Evolutionary conservation across 2,329 filamentous ascomycete species (phyloP).

Genomic region (Trichophyton schoenleinii): DNA sequence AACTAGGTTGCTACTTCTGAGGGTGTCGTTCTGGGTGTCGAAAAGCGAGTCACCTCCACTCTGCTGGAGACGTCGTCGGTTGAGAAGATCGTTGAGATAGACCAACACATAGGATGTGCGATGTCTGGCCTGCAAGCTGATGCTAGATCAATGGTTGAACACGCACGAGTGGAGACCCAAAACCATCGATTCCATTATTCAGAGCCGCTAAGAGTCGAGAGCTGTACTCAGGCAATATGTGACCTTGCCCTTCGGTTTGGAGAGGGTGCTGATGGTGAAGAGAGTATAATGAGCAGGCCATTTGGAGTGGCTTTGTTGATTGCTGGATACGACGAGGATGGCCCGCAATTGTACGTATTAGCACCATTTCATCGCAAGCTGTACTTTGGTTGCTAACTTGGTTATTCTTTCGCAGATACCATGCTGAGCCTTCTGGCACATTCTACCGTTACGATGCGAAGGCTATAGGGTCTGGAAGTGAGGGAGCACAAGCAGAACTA

Average conservation of each 20-base stretch:
- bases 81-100: conserved; percentile 99
- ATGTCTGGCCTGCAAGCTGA: conserved; percentile 98
- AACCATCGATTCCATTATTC: conserved; percentile 97
- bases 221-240: conserved; percentile 97
- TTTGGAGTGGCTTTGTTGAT: conserved; percentile 96
- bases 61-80: conserved; percentile 95
- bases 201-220: conserved; percentile 88
- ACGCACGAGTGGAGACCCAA: conserved; percentile 94
- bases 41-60: conserved; percentile 96
- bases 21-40: conserved; percentile 90
- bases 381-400: background rate
- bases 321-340: conserved; percentile 93
- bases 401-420: conserved; percentile 48
- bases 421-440: conserved; percentile 93
- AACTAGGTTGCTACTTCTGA: conserved; percentile 70
- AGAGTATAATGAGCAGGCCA: conserved; percentile 95
- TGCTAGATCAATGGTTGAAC: conserved; percentile 93
- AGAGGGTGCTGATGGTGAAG: conserved; percentile 92
- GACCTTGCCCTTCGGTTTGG: conserved; percentile 92
- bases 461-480: conserved; percentile 92
- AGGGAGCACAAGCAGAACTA: conserved; percentile 92
- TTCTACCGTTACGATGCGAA: conserved; percentile 99
- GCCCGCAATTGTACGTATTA: conserved; percentile 61
- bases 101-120: conserved; percentile 95
- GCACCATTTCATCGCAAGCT: background rate